Evolutionary conservation across 1,139 yeast species (phyloP).

Genomic region (Saccharomyces pastorianus): DNA sequence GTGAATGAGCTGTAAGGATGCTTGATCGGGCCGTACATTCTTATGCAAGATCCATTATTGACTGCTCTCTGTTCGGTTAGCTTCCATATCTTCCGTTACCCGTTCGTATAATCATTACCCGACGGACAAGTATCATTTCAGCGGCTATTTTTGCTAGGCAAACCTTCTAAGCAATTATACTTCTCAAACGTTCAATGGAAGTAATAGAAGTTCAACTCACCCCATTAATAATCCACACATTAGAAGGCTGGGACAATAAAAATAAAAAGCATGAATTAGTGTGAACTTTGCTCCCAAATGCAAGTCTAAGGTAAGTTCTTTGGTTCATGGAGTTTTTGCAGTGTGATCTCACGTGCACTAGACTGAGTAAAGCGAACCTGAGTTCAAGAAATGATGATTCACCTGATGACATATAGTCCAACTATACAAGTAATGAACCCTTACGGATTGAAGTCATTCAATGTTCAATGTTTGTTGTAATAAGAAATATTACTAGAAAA

Average conservation of each 20-base stretch:
- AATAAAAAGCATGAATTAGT: not conserved
- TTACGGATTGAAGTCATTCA: too few relatives aligned
- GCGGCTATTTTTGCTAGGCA: not conserved
- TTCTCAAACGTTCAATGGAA: not conserved
- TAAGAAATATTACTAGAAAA: not conserved
- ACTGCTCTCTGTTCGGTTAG: not conserved
- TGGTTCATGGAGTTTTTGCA: too few relatives aligned
- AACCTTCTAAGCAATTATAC: not conserved
- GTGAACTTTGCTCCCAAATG: too few relatives aligned
- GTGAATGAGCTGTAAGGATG: not conserved
- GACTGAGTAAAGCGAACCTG: too few relatives aligned
- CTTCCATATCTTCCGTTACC: not conserved
- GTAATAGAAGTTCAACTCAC: not conserved
- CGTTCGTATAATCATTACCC: not conserved
- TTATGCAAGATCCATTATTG: not conserved
- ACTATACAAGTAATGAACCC: too few relatives aligned
- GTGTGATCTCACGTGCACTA: too few relatives aligned
- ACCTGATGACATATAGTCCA: too few relatives aligned
- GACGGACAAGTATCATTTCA: not conserved
- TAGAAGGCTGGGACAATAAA: not conserved
- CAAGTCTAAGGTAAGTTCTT: too few relatives aligned
- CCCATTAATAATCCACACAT: not conserved
- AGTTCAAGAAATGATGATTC: too few relatives aligned
- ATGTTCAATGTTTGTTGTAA: too few relatives aligned
- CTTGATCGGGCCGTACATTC: not conserved